A percentile compares a stretch with the other conserved stretches of the same genome.
Conservation (phyloP, 2,329 filamentous ascomycete species). For the Colletotrichum viniferum region DNA sequence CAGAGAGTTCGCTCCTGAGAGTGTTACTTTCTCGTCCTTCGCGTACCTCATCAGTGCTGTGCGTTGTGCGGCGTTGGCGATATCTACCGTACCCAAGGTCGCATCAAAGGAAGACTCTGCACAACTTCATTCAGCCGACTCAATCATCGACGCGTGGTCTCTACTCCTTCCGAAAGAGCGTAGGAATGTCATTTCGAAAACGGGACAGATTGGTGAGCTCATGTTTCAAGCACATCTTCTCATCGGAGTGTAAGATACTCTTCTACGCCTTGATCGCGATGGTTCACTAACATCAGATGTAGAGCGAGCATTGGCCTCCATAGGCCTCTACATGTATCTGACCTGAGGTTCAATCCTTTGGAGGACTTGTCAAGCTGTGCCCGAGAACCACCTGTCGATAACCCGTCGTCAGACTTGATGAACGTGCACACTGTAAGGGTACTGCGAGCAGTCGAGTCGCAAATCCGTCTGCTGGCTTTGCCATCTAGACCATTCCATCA, state of each 20-base stretch:
- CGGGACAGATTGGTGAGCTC: conserved; percentile 33
- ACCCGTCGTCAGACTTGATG: conserved; percentile 25
- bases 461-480: conserved; percentile 41
- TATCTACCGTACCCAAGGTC: conserved; percentile 27
- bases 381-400: conserved; percentile 22
- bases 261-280: neutral
- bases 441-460: conserved; percentile 39
- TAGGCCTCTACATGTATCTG: conserved; percentile 42
- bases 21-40: conserved; percentile 65
- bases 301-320: conserved; percentile 40
- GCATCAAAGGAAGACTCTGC: conserved; percentile 27
- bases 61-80: conserved; percentile 36
- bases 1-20: conserved; percentile 61
- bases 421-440: conserved; percentile 44
- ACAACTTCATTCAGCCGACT: conserved; percentile 36
- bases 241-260: conserved; percentile 26
- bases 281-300: neutral
- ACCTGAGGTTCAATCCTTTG: conserved; percentile 39
- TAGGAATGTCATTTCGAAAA: conserved; percentile 33
- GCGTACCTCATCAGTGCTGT: conserved; percentile 70
- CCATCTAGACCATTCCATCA: conserved; percentile 37
- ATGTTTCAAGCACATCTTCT: conserved; percentile 32
- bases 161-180: conserved; percentile 38
- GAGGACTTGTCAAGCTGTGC: conserved; percentile 44
- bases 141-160: conserved; percentile 40